phyloP scores from a whole-genome alignment of 2,329 filamentous ascomycete species.

The Trichoderma sp. region DNA sequence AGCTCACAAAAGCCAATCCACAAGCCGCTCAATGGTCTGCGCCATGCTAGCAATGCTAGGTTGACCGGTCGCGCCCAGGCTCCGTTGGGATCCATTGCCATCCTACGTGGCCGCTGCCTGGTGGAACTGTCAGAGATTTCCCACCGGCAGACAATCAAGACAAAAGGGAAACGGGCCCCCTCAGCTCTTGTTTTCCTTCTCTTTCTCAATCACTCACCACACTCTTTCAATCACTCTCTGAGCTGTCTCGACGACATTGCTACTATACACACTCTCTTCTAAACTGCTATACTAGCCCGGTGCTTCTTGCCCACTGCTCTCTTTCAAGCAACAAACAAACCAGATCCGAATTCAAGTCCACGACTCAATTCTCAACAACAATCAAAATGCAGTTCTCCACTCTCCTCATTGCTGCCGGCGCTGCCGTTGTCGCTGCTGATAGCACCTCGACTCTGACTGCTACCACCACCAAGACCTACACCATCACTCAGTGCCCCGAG shows the following conservation, averaged over 20 bases:
- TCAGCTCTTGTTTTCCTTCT: background rate
- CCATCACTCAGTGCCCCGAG: slow-evolving; percentile 51
- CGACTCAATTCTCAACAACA: background rate
- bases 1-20: slow-evolving; percentile 7
- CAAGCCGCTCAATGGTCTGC: slow-evolving; percentile 20
- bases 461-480: slow-evolving; percentile 47
- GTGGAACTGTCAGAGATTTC: slow-evolving; percentile 24
- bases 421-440: slow-evolving; percentile 34
- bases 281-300: background rate
- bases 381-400: slow-evolving; percentile 50
- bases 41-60: slow-evolving; percentile 16
- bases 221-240: slow-evolving; percentile 7
- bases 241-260: slow-evolving; percentile 18
- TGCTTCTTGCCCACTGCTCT: slow-evolving; percentile 12
- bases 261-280: slow-evolving; percentile 6
- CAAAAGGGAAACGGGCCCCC: slow-evolving; percentile 16
- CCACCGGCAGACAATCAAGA: slow-evolving; percentile 1
- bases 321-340: background rate
- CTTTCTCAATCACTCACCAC: slow-evolving; percentile 1
- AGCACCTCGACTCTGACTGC: slow-evolving; percentile 46
- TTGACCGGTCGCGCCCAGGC: slow-evolving; percentile 14
- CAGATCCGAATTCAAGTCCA: background rate
- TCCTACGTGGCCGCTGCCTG: slow-evolving; percentile 17
- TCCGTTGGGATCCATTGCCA: slow-evolving; percentile 11
- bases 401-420: slow-evolving; percentile 43